Evolutionary conservation across 1,284 basidiomycete species (phyloP).

Genomic region (Singerocomus inundabilis): DNA sequence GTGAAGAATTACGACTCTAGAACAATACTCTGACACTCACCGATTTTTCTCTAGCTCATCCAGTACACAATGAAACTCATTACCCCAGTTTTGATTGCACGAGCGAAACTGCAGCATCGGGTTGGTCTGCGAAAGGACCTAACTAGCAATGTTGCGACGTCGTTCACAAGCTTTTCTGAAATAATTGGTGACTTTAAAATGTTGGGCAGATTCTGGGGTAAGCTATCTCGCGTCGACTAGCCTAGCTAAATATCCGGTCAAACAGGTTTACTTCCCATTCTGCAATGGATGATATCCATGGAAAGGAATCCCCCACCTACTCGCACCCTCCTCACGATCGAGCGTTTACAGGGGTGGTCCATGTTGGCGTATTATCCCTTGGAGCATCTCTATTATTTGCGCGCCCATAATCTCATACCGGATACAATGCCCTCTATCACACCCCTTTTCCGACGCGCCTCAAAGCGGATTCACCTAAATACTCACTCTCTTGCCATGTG

Average conservation of each 20-base stretch:
- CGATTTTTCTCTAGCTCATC: constrained; percentile 47
- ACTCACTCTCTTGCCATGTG: constrained; percentile 52
- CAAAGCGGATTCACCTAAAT: constrained; percentile 45
- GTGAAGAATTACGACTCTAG: constrained; percentile 34
- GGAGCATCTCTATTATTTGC: constrained; percentile 75
- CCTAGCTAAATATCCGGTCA: not conserved
- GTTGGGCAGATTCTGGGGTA: constrained; percentile 77
- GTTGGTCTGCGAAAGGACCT: constrained; percentile 53
- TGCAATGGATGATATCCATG: constrained; percentile 74
- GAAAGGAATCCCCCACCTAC: constrained; percentile 70
- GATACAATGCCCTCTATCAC: constrained; percentile 44
- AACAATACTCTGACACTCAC: not conserved
- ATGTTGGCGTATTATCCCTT: constrained; percentile 83
- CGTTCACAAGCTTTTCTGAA: constrained; percentile 52
- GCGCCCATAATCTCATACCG: constrained; percentile 62
- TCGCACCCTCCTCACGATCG: constrained; percentile 66
- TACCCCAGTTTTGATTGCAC: constrained; percentile 59
- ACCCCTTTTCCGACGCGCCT: constrained; percentile 41
- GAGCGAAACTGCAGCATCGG: constrained; percentile 65
- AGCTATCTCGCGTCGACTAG: constrained; percentile 18
- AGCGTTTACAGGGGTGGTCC: constrained; percentile 79
- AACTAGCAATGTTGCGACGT: constrained; percentile 51
- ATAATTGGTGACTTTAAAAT: constrained; percentile 66
- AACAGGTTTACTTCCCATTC: constrained; percentile 69
- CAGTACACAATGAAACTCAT: constrained; percentile 71